Conservation (phyloP, 2,329 filamentous ascomycete genomes). For the Phyllosticta capitalensis region DNA sequence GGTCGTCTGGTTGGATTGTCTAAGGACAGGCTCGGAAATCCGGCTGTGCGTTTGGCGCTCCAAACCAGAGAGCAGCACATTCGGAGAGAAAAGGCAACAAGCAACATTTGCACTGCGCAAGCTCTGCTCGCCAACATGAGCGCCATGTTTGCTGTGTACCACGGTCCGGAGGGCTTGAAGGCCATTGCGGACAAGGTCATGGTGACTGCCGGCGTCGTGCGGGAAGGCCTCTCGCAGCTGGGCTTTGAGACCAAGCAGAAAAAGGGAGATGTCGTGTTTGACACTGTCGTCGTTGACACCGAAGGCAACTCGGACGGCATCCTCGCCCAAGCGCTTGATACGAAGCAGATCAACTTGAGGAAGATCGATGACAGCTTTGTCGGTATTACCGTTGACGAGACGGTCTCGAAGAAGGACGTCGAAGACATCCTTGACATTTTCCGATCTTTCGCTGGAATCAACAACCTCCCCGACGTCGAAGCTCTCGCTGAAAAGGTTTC, state of each 20-base stretch:
- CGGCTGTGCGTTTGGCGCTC: slow-evolving; percentile 71
- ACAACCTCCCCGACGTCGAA: slow-evolving; percentile 32
- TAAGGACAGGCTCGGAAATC: slow-evolving; percentile 76
- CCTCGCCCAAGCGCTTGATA: slow-evolving; percentile 41
- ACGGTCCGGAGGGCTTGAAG: slow-evolving; percentile 75
- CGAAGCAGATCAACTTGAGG: slow-evolving; percentile 53
- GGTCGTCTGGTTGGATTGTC: slow-evolving; percentile 85
- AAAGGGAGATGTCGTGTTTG: slow-evolving; percentile 57
- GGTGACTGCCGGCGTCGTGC: slow-evolving; percentile 59
- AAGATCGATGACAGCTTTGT: slow-evolving; percentile 51
- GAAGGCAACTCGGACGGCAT: slow-evolving; percentile 43
- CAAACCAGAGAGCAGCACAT: slow-evolving; percentile 97
- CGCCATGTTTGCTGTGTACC: slow-evolving; percentile 88
- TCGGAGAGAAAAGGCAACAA: slow-evolving; percentile 89
- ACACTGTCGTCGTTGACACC: slow-evolving; percentile 62
- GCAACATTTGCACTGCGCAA: slow-evolving; percentile 94
- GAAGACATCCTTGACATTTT: slow-evolving; percentile 50
- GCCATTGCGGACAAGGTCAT: slow-evolving; percentile 73
- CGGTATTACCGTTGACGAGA: slow-evolving; percentile 73
- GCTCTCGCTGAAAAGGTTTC: slow-evolving; percentile 9
- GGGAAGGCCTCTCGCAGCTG: slow-evolving; percentile 51
- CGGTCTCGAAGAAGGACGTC: slow-evolving; percentile 48
- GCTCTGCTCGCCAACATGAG: slow-evolving; percentile 92
- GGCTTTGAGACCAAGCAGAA: slow-evolving; percentile 55
- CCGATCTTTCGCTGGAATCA: slow-evolving; percentile 34